phyloP scores from a whole-genome alignment of 2,329 filamentous ascomycete species.

The Aphanocladium album region DNA sequence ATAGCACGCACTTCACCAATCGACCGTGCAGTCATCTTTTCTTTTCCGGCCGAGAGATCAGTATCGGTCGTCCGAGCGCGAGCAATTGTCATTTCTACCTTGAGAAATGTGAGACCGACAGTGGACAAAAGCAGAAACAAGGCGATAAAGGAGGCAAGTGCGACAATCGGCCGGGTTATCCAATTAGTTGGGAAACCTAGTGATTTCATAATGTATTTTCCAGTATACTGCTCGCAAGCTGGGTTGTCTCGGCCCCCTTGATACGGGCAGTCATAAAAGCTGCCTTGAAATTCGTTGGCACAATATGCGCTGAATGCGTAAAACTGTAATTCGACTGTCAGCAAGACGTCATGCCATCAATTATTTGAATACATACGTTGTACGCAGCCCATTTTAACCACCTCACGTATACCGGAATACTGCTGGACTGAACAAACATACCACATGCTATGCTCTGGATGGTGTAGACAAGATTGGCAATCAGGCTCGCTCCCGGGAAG shows the following conservation, averaged over 20 bases:
- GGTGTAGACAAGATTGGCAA: constrained; percentile 68
- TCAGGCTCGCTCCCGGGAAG: constrained; percentile 66
- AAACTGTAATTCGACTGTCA: constrained; percentile 38
- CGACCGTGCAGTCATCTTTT: constrained; percentile 56
- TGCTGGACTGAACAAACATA: constrained; percentile 69
- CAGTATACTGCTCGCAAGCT: constrained; percentile 63
- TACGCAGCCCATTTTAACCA: constrained; percentile 70
- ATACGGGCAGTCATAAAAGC: constrained; percentile 68
- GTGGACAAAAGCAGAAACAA: constrained; percentile 59
- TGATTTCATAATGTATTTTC: constrained; percentile 62
- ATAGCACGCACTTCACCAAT: constrained; percentile 53
- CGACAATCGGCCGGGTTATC: constrained; percentile 61
- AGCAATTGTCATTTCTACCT: constrained; percentile 65
- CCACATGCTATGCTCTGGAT: constrained; percentile 71
- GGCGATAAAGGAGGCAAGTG: constrained; percentile 55
- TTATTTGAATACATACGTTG: constrained; percentile 35
- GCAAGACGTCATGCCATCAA: background rate
- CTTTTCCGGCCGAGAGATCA: constrained; percentile 65
- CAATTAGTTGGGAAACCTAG: constrained; percentile 64
- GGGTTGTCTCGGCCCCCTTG: constrained; percentile 58
- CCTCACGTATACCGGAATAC: constrained; percentile 70
- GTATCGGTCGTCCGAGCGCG: constrained; percentile 53
- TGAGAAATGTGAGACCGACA: constrained; percentile 58
- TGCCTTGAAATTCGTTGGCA: constrained; percentile 66
- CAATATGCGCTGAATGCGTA: constrained; percentile 68